Percentiles rank a stretch among this genome's conserved stretches.
These are phyloP conservation scores for Leccinum pachyderme DNA, from an alignment of 1,284 basidiomycete species.

Conservation along the genomic window DNA sequence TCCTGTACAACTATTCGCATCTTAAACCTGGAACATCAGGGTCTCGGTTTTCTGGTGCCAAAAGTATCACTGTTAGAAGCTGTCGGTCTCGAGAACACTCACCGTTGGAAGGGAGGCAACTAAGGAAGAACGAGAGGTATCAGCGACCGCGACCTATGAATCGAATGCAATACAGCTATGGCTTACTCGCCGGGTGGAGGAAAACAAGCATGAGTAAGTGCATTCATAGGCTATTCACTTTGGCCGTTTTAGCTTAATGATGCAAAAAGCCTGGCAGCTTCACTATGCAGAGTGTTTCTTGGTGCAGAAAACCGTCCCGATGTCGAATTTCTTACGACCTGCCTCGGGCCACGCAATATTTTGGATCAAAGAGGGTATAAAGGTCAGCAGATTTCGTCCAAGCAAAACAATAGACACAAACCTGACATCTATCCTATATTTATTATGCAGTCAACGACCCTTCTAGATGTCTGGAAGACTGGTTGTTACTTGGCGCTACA, in stretches of 20 bases:
- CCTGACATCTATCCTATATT: not conserved
- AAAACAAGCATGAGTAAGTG: slow-evolving; percentile 75
- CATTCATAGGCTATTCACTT: not conserved
- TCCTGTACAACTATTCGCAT: slow-evolving; percentile 1
- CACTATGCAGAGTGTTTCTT: slow-evolving; percentile 73
- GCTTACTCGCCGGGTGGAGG: slow-evolving; percentile 38
- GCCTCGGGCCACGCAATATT: slow-evolving; percentile 63
- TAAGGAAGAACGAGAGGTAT: not conserved
- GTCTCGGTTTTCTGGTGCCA: not conserved
- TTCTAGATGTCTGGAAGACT: not conserved
- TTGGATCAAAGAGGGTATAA: slow-evolving; percentile 75
- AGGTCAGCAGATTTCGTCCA: not conserved
- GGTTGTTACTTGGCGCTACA: not conserved
- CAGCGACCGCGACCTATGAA: not conserved
- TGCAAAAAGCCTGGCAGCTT: slow-evolving; percentile 49
- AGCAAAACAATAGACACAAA: not conserved
- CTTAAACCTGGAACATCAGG: not conserved
- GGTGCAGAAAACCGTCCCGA: slow-evolving; percentile 74
- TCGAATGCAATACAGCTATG: not conserved
- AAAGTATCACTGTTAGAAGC: not conserved
- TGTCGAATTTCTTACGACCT: slow-evolving; percentile 82
- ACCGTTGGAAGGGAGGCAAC: not conserved
- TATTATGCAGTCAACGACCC: not conserved
- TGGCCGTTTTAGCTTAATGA: not conserved
- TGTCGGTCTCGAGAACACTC: slow-evolving; percentile 4